A percentile compares a stretch with the other conserved stretches of the same genome.
Evolutionary conservation across 345 rosid genomes (phyloP).

Genomic region (Moricandia arvensis): DNA sequence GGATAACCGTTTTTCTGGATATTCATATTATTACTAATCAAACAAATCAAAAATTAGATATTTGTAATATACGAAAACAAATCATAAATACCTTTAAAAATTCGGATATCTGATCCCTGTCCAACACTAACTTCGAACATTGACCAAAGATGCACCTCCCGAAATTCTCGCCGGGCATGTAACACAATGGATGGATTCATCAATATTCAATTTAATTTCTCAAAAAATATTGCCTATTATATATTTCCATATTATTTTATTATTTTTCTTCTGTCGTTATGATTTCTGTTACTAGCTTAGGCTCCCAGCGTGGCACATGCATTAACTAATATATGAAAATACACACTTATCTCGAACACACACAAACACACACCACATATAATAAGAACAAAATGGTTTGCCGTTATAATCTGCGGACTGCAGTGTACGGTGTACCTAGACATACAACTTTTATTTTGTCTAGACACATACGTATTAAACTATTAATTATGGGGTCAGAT

Average conservation of each 20-base stretch:
- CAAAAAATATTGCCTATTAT: neutral
- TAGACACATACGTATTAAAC: constrained; percentile 19
- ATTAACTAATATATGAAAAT: neutral
- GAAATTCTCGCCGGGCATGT: constrained; percentile 38
- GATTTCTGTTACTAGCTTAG: neutral
- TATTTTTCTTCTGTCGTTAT: constrained; percentile 11
- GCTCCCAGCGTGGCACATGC: constrained; percentile 5
- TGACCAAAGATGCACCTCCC: constrained; percentile 27
- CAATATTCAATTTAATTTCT: constrained; percentile 16
- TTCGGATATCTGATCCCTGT: too few species aligned
- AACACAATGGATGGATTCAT: constrained; percentile 15
- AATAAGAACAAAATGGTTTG: constrained; percentile 6
- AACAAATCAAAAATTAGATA: too few species aligned
- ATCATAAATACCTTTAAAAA: too few species aligned
- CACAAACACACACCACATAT: neutral
- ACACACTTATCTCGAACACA: constrained; percentile 8
- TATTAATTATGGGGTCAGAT: neutral
- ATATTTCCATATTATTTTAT: neutral
- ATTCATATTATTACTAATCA: too few species aligned
- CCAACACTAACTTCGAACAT: constrained; percentile 27
- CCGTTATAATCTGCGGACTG: constrained; percentile 11
- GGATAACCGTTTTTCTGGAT: too few species aligned
- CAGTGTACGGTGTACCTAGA: too few species aligned
- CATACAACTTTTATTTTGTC: neutral
- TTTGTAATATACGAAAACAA: too few species aligned